Evolutionary conservation across 2,329 filamentous ascomycete species (phyloP).

Genomic region (Penicillium hesseltinei): DNA sequence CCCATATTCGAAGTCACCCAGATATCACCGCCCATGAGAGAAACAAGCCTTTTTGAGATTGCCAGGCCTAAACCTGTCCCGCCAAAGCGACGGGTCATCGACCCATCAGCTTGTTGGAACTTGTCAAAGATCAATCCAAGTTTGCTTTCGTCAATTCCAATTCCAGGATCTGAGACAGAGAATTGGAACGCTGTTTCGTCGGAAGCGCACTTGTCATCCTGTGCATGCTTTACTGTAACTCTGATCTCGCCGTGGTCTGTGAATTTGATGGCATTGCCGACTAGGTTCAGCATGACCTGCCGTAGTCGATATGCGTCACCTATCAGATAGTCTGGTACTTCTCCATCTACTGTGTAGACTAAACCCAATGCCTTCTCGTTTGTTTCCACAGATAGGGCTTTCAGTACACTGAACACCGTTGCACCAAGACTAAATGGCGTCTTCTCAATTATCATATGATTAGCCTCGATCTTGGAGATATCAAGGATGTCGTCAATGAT

Average conservation of each 20-base stretch:
- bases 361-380: slow-evolving; percentile 90
- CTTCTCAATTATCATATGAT: slow-evolving; percentile 94
- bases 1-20: slow-evolving; percentile 90
- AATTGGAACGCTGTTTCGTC: slow-evolving; percentile 91
- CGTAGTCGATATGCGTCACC: slow-evolving; percentile 90
- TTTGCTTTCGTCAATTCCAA: slow-evolving; percentile 90
- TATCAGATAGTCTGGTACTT: slow-evolving; percentile 87
- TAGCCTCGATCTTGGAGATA: slow-evolving; percentile 76
- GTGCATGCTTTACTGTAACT: slow-evolving; percentile 71
- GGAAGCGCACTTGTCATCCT: slow-evolving; percentile 57
- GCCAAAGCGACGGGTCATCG: slow-evolving; percentile 90
- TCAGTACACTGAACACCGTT: slow-evolving; percentile 93
- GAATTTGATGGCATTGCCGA: slow-evolving; percentile 96
- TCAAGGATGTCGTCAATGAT: slow-evolving; percentile 79
- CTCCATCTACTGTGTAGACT: slow-evolving; percentile 84
- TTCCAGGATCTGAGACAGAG: slow-evolving; percentile 87
- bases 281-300: slow-evolving; percentile 91
- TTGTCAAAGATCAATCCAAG: slow-evolving; percentile 95
- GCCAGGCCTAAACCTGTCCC: slow-evolving; percentile 88
- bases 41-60: slow-evolving; percentile 91
- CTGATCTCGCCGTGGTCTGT: slow-evolving; percentile 92
- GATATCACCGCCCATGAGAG: slow-evolving; percentile 88
- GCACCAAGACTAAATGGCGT: slow-evolving; percentile 89
- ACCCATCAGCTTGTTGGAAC: slow-evolving; percentile 94
- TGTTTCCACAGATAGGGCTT: slow-evolving; percentile 89